Base-by-base conservation (phyloP, 23 red algal species). In the Pyropia haitanensis region DNA sequence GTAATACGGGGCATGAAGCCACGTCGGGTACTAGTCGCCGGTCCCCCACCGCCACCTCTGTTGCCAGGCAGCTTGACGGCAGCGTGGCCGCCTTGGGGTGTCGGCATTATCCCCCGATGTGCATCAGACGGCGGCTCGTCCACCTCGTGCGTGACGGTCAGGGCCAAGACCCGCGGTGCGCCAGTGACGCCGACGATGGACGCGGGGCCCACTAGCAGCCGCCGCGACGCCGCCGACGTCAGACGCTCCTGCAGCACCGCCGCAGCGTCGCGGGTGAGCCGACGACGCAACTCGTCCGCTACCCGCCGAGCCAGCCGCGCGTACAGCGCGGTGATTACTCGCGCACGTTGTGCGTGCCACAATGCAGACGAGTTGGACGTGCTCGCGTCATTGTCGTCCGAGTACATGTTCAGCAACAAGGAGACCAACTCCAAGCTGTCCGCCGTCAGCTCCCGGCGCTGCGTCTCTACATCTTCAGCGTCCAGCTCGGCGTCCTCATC, bases 141-240 rank as follows among this genome's bases (percentile, higher is more conserved):
- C 29, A 70, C 81, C 44, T 87, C 81, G 30, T 21, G 61, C 15
- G 81, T 77, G 16, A 87, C 81, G 63, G 34, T 70, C 25, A 87
- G 53, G 27, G 81, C 54, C 20, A 87, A 28, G 49, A 87, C 81
- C 64, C 72, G 54, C 10, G 81, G 71, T 13, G 27, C 70, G 70
- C 18, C 58, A 63, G 63, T 87, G 52, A 58, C 76, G 64, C 18
- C 27, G 4, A 1, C 60, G 58, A 49, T 68, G 50, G 33, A 66
- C 71, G 33, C 71, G 59, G 81, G 81, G 10, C 81, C 81, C 49
- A 76, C 53, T 6, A 87, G n/a, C 53, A 87, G 56, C 19, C 81
- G 81, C 13, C 81, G 70, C 28, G 71, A 77, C 1, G 81, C 71
- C 0, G 81, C 46, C 13, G 75, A 31, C 29, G 33, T 63, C 21